Conservation (phyloP, 2,329 filamentous ascomycete species). For the Curvularia sp. region DNA sequence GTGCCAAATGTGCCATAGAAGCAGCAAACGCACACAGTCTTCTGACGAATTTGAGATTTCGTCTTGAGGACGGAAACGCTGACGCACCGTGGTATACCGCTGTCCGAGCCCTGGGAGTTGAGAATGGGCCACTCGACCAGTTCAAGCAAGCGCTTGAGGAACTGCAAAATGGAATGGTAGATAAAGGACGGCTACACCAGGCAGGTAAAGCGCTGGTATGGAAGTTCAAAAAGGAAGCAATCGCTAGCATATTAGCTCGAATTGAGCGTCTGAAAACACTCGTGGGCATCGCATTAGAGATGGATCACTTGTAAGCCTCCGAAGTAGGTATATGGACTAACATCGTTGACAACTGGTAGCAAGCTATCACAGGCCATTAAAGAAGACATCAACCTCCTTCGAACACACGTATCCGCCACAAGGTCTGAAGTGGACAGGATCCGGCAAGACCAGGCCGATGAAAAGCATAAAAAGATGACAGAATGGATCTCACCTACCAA, state of each 20-base stretch:
- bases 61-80: not conserved
- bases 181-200: not conserved
- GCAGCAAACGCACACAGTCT: not conserved
- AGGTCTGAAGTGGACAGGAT: conserved; percentile 13
- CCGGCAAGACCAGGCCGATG: conserved; percentile 5
- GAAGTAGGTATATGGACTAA: not conserved
- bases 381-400: conserved; percentile 13
- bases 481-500: conserved; percentile 52
- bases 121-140: not conserved
- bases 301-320: conserved; percentile 32
- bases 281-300: conserved; percentile 27
- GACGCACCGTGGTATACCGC: not conserved
- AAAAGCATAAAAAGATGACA: not conserved
- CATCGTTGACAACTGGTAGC: conserved; percentile 14
- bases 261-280: conserved; percentile 31
- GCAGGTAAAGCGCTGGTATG: not conserved
- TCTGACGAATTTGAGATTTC: not conserved
- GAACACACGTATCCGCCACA: conserved; percentile 5
- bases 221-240: not conserved
- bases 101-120: not conserved
- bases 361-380: conserved; percentile 24
- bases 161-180: not conserved
- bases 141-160: not conserved
- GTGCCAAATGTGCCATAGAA: not conserved
- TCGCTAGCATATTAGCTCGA: not conserved